Evolutionary conservation across 164 flowering plant species (phyloP), one percentile per base, ranked within the genome.

Genomic region (Vitis riparia): DNA sequence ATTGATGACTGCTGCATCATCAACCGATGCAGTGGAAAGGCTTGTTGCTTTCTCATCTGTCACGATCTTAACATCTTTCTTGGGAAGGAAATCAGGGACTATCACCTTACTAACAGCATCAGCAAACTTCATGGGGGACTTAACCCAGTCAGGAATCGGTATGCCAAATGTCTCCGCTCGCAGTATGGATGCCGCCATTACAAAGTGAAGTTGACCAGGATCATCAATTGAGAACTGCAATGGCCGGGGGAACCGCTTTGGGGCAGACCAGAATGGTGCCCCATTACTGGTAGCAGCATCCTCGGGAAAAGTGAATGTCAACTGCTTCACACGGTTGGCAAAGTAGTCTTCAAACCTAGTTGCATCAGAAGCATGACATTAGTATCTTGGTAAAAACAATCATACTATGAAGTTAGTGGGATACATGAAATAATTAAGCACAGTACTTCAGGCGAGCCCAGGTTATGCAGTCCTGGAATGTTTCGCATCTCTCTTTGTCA

Each of bases 241-340:
- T 9, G 96, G 89, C 23, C 65, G 90, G 17, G 97, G 97, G 69
- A 91, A 92, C 16, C 94, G 84, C 80, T 89, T 92, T 3, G 94
- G 96, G 4, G 97, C 94, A 2, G 97, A 92, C 94, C 96, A 91
- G 83, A 92, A 89, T 52, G 91, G 90, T 23, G 89, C 86, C 12
- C 94, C 97, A 19, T 76, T 85, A 71, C 92, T 93, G 30, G 93
- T 91, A 32, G 80, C 72, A 59, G 97, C 83, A 79, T 91, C 93
- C 71, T 91, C 94, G 2, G 94, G 98, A 74, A 89, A 91, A 58
- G 94, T 93, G 69, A 68, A 91, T 15, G 87, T 84, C 82, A 91
- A 68, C 82, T 91, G 98, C 89, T 88, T 89, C 73, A 92, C 88
- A 48, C 96, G 92, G 56, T 88, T 84, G 51, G 84, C 70, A 76